Evolutionary conservation across 2,329 filamentous ascomycete genomes (phyloP), one percentile per base, ranked within the genome.

Genomic region (Alternaria angustiovoidea): DNA sequence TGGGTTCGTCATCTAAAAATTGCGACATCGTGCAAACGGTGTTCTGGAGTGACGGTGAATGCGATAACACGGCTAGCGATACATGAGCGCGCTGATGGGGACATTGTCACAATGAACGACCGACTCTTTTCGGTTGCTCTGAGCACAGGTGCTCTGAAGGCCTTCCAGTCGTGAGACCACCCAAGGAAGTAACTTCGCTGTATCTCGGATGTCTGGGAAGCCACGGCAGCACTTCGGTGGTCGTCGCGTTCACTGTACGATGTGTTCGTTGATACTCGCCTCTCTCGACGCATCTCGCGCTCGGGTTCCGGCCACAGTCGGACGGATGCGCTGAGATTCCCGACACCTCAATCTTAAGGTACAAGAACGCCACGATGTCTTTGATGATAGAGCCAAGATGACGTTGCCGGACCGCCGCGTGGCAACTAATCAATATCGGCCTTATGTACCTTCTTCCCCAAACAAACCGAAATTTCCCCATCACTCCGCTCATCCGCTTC

Each of bases 11-110:
- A 16, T 28, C 20, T 2, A 24, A 8, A 30, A 7, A 28, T 28
- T 18, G 26, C 24, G 16, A 28, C 39, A 44, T 39, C 26, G 22
- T 39, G 54, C 54, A 54, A 58, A 61, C 58, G 43, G 36, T 32
- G 28, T 39, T 16, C 11, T 26, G 54, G 6, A 52, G 24, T 18
- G 32, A 39, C 36, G 12, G 43, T 58, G 43, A 54, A 36, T 24
- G 42, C 30, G 38, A 32, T 16, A 11, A 26, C 24, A n/a, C 8
- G n/a, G 26, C 9, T 12, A 22, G n/a, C 43, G 34, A 24, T 44
- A 32, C 34, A 5, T 43, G 12, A 7, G 22, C 20, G 22, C 24
- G 46, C 16, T 26, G 2, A 26, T 26, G 5, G 20, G 20, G 32
- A 26, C 7, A n/a, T 36, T 14, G 32, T 36, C 22, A 11, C 22